Evolutionary conservation across 345 rosid genomes (phyloP).

Genomic region (Sonneratia caseolaris): DNA sequence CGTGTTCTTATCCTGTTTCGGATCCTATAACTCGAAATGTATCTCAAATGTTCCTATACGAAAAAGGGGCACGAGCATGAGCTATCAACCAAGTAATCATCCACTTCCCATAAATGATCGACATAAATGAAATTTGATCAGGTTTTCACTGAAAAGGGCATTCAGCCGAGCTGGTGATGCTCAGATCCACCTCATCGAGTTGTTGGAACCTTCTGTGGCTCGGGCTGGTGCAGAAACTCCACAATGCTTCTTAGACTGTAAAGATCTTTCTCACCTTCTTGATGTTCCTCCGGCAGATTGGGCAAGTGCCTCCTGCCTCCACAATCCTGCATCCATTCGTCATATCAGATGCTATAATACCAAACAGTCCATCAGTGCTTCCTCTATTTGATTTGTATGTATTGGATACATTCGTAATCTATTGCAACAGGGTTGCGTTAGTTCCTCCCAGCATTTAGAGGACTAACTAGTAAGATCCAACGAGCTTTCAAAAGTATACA

Average conservation of each 20-base stretch:
- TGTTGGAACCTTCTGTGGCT: not conserved
- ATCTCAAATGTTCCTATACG: too few relatives aligned
- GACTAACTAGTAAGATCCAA: not conserved
- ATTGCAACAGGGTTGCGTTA: not conserved
- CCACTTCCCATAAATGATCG: not conserved
- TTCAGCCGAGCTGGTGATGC: not conserved
- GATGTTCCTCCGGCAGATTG: slow-evolving; percentile 73
- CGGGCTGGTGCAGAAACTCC: not conserved
- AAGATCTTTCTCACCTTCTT: slow-evolving; percentile 90
- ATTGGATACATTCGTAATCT: not conserved
- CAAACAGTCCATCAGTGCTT: not conserved
- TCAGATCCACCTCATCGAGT: not conserved
- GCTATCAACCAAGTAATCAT: not conserved
- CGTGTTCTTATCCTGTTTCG: too few relatives aligned
- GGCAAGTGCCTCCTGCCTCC: slow-evolving; percentile 73
- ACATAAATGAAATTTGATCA: not conserved
- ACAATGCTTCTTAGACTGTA: slow-evolving; percentile 25
- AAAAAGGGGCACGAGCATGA: not conserved
- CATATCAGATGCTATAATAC: not conserved
- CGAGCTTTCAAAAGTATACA: not conserved
- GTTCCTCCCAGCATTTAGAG: not conserved
- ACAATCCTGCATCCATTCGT: slow-evolving; percentile 51
- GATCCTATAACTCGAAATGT: too few relatives aligned
- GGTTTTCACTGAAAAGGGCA: not conserved
- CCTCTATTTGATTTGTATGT: not conserved